Conservation (phyloP, 805 yeast genomes). For the Candida easanensis region DNA sequence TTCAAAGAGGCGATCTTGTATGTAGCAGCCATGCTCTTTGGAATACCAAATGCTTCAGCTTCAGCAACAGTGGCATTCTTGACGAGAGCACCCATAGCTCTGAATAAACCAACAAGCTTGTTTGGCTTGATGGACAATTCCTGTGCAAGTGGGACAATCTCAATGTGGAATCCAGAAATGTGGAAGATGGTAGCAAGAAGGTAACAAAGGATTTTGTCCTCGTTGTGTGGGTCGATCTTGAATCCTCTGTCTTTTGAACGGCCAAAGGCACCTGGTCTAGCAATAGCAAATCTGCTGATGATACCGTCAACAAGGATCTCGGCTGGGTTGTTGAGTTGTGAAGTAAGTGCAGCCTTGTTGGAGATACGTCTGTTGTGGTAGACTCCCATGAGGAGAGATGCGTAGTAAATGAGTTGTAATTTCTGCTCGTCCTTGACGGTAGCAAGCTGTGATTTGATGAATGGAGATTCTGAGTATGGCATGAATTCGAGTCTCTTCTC, state of each 20-base stretch:
- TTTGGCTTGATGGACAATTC: conserved; percentile 82
- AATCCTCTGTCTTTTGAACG: conserved; percentile 75
- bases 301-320: conserved; percentile 70
- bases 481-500: conserved; percentile 53
- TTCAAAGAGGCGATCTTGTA: conserved; percentile 79
- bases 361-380: conserved; percentile 68
- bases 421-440: conserved; percentile 41
- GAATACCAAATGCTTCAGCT: conserved; percentile 69
- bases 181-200: conserved; percentile 71
- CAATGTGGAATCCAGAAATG: conserved; percentile 71
- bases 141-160: conserved; percentile 76
- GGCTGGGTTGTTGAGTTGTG: conserved; percentile 67
- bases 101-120: conserved; percentile 62
- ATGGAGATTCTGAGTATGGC: conserved; percentile 60
- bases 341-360: conserved; percentile 56
- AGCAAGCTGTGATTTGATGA: conserved; percentile 45
- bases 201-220: conserved; percentile 82
- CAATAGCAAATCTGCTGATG: conserved; percentile 66
- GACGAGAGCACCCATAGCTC: conserved; percentile 77
- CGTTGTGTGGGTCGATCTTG: conserved; percentile 81
- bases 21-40: conserved; percentile 54
- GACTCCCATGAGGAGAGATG: conserved; percentile 76
- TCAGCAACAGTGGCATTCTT: conserved; percentile 71
- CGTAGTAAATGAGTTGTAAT: conserved; percentile 72
- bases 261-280: conserved; percentile 63